Base-by-base conservation (phyloP, 108 stramenopile species). In the Poteriospumella lacustris region DNA sequence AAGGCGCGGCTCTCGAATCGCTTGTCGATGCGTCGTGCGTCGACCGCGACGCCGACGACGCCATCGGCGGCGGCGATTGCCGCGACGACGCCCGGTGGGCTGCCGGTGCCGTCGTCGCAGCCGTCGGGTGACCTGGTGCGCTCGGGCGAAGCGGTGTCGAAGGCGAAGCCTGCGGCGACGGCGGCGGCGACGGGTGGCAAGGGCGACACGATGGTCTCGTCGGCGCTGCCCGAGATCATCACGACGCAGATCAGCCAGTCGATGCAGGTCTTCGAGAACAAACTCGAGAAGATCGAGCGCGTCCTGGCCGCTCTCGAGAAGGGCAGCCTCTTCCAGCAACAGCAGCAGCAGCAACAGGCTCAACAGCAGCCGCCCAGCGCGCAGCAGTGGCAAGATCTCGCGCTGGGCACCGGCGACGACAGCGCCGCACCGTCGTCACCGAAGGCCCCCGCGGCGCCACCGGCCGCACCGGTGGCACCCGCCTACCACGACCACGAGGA, bases 251-350 rank as follows among this genome's bases (percentile, higher is more conserved):
- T 73, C 44, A 3, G 3, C 3, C 36, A 73, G 9, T 52, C 70
- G 12, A 73, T 73, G 24, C 70, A 73, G 31, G 15, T 73, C 5
- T 33, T 73, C 47, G 70, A 73, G 31, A 26, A 5, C 28, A 73
- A 73, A 24, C 24, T 73, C 9, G 70, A 73, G 47, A 3, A 34
- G 28, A 73, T 73, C 5, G 47, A 73, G 28, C 26, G 36, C 26
- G 70, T 73, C 36, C 9, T 73, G 47, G 5, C 26, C 26, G 70
- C 47, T 26, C 36, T 73, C 9, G 70, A 73, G 70, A 73, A 73
- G 19, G 5, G 26, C 41, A 73, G 31, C 60, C 24, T 56, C 19
- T 15, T 24, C 24, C 15, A 56, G 15, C 15, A 56, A 19, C 15
- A 56, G 15, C 15, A 56, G 15, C 15, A 56, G 19, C 15, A 56